These are phyloP conservation scores for Boletus mariae DNA, from an alignment of 1,284 basidiomycete genomes.

Conservation along the genomic window DNA sequence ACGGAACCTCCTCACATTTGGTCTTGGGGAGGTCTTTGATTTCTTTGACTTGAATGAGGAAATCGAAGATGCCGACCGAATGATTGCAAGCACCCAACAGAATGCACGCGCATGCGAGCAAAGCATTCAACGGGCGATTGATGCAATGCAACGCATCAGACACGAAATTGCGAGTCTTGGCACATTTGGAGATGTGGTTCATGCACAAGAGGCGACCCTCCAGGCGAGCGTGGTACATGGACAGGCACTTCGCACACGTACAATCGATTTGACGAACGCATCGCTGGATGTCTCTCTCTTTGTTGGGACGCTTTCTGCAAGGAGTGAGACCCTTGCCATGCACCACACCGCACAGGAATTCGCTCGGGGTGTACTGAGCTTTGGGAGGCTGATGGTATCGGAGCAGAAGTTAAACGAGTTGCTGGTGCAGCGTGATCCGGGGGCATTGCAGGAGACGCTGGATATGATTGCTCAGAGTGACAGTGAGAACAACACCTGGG, in stretches of 20 bases:
- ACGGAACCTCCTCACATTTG: constrained; percentile 15
- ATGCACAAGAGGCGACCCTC: constrained; percentile 6
- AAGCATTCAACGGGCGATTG: constrained; percentile 11
- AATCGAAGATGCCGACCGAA: constrained; percentile 12
- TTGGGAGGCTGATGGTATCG: constrained; percentile 11
- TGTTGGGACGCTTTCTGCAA: constrained; percentile 12
- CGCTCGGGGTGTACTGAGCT: constrained; percentile 11
- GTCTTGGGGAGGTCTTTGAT: constrained; percentile 15
- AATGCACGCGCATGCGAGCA: constrained; percentile 5
- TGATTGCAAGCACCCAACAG: constrained; percentile 2
- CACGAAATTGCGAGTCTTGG: constrained; percentile 5
- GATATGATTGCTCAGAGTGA: constrained; percentile 9
- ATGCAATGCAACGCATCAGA: constrained; percentile 6
- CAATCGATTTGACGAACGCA: constrained; percentile 14
- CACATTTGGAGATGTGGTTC: constrained; percentile 1
- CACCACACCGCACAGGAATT: constrained; percentile 17
- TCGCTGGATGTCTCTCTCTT: constrained; percentile 16
- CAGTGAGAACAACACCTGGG: background rate
- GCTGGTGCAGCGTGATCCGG: constrained; percentile 11
- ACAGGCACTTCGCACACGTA: constrained; percentile 11
- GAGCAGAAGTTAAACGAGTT: constrained; percentile 8
- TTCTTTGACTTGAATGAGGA: constrained; percentile 18
- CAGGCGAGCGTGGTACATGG: constrained; percentile 6
- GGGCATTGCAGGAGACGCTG: constrained; percentile 9
- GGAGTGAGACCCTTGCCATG: constrained; percentile 12